Percentiles rank a stretch among this genome's conserved stretches.
phyloP scores from a whole-genome alignment of 805 yeast species.

The Komagataella mondaviorum region DNA sequence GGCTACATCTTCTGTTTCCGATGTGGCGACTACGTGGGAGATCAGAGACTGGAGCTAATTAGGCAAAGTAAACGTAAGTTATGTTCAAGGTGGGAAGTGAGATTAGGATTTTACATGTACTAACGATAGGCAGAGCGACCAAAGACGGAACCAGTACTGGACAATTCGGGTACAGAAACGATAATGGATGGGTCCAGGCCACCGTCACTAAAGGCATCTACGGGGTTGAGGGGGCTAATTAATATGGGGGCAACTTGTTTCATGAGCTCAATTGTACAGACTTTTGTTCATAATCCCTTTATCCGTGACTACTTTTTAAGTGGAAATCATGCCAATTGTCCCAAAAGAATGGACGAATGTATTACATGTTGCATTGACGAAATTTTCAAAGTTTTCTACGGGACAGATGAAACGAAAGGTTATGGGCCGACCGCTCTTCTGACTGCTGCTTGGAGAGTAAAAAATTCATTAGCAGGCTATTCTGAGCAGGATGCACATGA shows the following conservation, averaged over 20 bases:
- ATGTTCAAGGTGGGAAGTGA: background rate
- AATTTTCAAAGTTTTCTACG: conserved; percentile 63
- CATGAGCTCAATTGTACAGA: conserved; percentile 87
- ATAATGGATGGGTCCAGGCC: background rate
- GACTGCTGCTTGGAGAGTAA: conserved; percentile 79
- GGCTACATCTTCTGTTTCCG: conserved; percentile 69
- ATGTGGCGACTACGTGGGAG: conserved; percentile 63
- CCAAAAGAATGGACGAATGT: conserved; percentile 32
- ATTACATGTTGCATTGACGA: conserved; percentile 78
- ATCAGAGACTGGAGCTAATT: conserved; percentile 39
- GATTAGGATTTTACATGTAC: background rate
- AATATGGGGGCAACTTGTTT: conserved; percentile 97
- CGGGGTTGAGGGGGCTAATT: conserved; percentile 66
- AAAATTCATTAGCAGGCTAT: conserved; percentile 82
- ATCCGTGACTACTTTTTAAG: conserved; percentile 65
- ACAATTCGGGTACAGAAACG: background rate
- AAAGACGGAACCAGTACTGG: background rate
- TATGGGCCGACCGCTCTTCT: conserved; percentile 73
- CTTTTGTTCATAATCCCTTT: conserved; percentile 82
- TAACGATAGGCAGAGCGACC: background rate
- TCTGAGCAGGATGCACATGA: conserved; percentile 99
- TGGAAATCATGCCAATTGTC: conserved; percentile 56
- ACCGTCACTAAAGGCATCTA: background rate
- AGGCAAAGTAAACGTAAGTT: conserved; percentile 6
- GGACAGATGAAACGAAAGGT: conserved; percentile 47